Percentiles rank a stretch among this genome's conserved stretches.
Evolutionary conservation across 106 monocot species (phyloP).

Genomic region (Allium fistulosum): DNA sequence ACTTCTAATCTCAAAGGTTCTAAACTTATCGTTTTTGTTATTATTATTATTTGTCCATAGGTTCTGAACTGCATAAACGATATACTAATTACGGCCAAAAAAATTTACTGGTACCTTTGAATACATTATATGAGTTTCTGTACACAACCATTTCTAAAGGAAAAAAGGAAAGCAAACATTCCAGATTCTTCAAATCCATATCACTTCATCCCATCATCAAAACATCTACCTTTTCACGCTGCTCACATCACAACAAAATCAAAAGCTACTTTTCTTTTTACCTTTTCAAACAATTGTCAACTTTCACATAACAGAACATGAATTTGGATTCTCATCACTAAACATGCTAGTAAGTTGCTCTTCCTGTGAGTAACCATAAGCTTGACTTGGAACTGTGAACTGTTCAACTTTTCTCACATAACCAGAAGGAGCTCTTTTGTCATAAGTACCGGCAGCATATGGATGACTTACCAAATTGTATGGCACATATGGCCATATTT

Average conservation of each 20-base stretch:
- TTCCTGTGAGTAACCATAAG: conserved; percentile 11
- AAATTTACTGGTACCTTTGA: too few relatives aligned
- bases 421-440: conserved; percentile 57
- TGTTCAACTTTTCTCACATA: conserved; percentile 40
- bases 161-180: background rate
- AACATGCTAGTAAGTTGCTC: conserved; percentile 37
- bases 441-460: conserved; percentile 33
- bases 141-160: background rate
- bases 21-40: background rate
- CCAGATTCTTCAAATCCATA: background rate
- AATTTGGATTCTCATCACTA: conserved; percentile 68
- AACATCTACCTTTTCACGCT: background rate
- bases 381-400: conserved; percentile 11
- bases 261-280: background rate
- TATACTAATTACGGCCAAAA: too few relatives aligned
- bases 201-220: background rate
- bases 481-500: conserved; percentile 61
- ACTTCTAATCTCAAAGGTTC: too few relatives aligned
- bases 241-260: background rate
- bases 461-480: conserved; percentile 30
- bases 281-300: background rate
- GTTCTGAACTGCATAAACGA: background rate
- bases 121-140: background rate
- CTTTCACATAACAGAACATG: conserved; percentile 57
- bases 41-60: background rate